Evolutionary conservation across 352 stramenopile genomes (phyloP).

Genomic region (Phytophthora cactorum): DNA sequence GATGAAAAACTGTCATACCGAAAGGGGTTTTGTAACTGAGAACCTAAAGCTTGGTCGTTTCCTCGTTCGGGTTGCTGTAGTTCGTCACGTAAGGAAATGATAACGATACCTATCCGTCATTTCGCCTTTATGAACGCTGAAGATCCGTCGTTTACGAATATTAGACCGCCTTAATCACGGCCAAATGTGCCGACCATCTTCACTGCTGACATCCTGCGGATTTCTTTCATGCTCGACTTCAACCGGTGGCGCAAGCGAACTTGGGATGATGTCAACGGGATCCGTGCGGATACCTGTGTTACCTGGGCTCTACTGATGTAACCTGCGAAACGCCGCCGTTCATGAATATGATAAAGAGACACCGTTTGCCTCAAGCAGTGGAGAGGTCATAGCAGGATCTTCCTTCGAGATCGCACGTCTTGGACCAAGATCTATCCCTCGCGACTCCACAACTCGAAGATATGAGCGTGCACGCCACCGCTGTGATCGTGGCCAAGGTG

Average conservation of each 20-base stretch:
- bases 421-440: background rate
- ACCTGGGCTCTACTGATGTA: too few relatives aligned
- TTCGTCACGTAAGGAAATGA: too few relatives aligned
- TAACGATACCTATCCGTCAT: too few relatives aligned
- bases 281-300: too few relatives aligned
- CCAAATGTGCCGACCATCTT: constrained; percentile 31
- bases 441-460: background rate
- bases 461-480: background rate
- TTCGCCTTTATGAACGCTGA: background rate
- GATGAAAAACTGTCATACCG: too few relatives aligned
- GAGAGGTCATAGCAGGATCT: constrained; percentile 4
- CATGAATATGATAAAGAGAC: too few relatives aligned
- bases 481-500: background rate
- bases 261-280: too few relatives aligned
- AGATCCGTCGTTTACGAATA: background rate
- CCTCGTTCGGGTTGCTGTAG: too few relatives aligned
- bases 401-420: background rate
- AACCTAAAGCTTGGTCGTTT: too few relatives aligned
- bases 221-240: constrained; percentile 39
- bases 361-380: too few relatives aligned
- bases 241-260: constrained; percentile 28
- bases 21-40: too few relatives aligned
- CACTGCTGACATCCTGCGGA: constrained; percentile 26
- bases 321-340: too few relatives aligned
- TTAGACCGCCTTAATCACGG: constrained; percentile 18